Conservation (phyloP, 768 basidiomycete genomes). For the Roridomyces roridus region DNA sequence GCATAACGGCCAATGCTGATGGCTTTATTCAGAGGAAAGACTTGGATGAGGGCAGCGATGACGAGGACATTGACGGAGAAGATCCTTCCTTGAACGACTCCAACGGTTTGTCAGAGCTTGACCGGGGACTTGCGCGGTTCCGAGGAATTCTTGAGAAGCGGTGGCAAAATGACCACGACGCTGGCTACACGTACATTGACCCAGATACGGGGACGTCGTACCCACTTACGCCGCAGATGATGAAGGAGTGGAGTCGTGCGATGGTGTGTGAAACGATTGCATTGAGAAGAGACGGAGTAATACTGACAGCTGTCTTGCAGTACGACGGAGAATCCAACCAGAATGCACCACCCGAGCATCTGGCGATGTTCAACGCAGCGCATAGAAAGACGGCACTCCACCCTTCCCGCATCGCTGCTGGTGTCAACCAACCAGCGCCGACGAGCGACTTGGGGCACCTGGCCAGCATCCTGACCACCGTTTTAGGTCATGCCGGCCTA, state of each 20-base stretch:
- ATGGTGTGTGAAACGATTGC: constrained; percentile 9
- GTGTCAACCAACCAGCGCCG: neutral
- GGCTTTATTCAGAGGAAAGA: too few relatives aligned
- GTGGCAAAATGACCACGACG: constrained; percentile 20
- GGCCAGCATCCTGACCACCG: neutral
- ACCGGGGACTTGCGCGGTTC: constrained; percentile 17
- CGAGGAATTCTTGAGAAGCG: constrained; percentile 16
- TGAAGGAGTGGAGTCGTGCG: constrained; percentile 24
- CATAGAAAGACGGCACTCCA: constrained; percentile 3
- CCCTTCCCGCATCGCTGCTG: neutral
- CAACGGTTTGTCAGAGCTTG: constrained; percentile 17
- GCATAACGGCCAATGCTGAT: too few relatives aligned
- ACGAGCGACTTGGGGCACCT: neutral
- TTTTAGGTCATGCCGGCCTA: neutral
- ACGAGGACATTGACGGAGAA: too few relatives aligned
- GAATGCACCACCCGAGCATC: neutral
- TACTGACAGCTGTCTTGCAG: neutral
- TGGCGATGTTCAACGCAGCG: neutral
- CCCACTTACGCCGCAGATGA: constrained; percentile 25
- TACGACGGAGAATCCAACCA: neutral
- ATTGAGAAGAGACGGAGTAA: neutral
- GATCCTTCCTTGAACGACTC: too few relatives aligned
- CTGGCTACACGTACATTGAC: constrained; percentile 21
- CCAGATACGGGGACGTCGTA: neutral
- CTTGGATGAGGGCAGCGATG: too few relatives aligned